Evolutionary conservation across 228 moss, liverwort and hornwort species (phyloP), one percentile per base, ranked within the genome.

Genomic region (Sphagnum magellanicum): DNA sequence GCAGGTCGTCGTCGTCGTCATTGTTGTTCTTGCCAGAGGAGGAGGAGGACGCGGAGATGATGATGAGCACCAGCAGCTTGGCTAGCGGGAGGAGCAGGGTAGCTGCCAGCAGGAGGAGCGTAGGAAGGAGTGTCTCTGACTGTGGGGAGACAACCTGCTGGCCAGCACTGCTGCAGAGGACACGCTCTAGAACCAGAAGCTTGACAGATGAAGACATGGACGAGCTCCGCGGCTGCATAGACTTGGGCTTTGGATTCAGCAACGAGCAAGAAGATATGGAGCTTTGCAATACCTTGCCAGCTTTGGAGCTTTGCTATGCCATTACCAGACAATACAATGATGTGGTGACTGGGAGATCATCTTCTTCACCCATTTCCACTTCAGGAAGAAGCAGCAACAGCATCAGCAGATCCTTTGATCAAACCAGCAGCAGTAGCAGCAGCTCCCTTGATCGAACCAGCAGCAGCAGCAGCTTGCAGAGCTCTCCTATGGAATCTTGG

Each of bases 81-180:
- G 32, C 3, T 32, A 32, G 32, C 32, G 32, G 3, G 32, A 32
- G 32, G 32, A 32, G 32, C 32, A 32, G 32, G 32, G 32, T 32
- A 32, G 32, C 32, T 32, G 32, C 32, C 32, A 32, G 32, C 32
- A 32, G 32, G 51, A 50, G 67, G 15, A 15, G 6, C 10, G 17
- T 67, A 3, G 67, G 67, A 13, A 63, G 72, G n/a, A 72, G 72
- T 65, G 72, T 72, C 49, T 72, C 72, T 52, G 72, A 72, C 48
- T 52, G 64, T 13, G 51, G 63, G 8, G 64, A 63, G 10, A 52
- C 52, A 14, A 53, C 72, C 64, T 32, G 32, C 32, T 65, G 63
- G 63, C 67, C 67, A 8, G 16, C 50, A 14, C 67, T 15, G 17
- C 49, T 51, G 3, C 46, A 8, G 63, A 48, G 52, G 55, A 65